Base-by-base conservation (phyloP, 257 asterid genomes). In the Petunia secreta region DNA sequence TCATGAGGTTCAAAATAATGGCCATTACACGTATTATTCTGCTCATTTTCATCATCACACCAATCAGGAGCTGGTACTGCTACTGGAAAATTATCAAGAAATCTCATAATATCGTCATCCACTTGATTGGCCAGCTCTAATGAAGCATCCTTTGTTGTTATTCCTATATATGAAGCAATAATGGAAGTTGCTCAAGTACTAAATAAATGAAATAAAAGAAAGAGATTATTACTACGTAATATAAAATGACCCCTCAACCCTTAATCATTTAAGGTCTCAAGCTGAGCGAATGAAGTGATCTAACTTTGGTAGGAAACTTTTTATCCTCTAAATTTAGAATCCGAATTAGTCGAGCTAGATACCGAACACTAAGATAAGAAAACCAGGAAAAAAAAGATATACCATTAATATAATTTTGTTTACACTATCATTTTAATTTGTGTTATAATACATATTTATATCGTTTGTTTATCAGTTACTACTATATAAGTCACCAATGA, bases 31-130 rank as follows among this genome's bases (percentile, higher is more conserved):
- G 59, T 43, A 4, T 78, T 85, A 4, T 66, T 63, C 7, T 71
- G 44, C 13, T 76, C 87, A 11, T 83, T 79, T 52, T 48, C 89
- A 62, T 83, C 86, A 53, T 7, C 80, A 41, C 82, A 73, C 97
- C 94, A 90, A 4, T 93, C 90, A 0, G 95, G 92, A 62, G 87
- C 82, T 3, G 90, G 89, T 4, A 85, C 91, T 0, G 88, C 82
- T 59, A 90, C n/a, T 4, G 96, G 97, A 43, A 91, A 89, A 63
- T 83, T 85, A 76, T 90, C 91, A 1, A 92, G 90, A 52, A 92
- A 89, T 78, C 86, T 85, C 84, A 87, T 64, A 48, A 92, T 77
- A 75, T 88, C 96, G 10, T 91, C 93, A 16, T 91, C 96, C 81
- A 86, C 75, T 0, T 79, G 78, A 65, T 83, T 60, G n/a, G 37